A percentile compares a stretch with the other conserved stretches of the same genome.
Conservation (phyloP, 805 yeast genomes). For the Schwanniomyces yamadae region DNA sequence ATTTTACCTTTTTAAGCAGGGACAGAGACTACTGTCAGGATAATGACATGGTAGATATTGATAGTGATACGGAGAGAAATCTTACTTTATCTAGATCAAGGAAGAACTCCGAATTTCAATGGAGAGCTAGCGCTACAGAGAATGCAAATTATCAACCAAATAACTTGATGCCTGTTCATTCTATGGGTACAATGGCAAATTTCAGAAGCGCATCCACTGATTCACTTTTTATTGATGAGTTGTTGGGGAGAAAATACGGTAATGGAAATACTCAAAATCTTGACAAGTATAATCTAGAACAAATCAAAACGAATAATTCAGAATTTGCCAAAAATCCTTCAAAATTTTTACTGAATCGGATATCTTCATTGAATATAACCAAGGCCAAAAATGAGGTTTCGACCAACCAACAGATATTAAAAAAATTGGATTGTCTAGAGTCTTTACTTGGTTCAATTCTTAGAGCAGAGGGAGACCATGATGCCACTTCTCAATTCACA, state of each 20-base stretch:
- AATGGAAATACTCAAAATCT: neutral
- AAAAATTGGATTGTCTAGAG: no score
- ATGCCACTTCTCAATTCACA: no score
- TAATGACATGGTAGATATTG: conserved; percentile 22
- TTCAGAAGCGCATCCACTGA: conserved; percentile 40
- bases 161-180: conserved; percentile 24
- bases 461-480: no score
- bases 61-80: conserved; percentile 27
- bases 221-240: conserved; percentile 35
- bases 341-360: conserved; percentile 1
- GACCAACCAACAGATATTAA: no score
- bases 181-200: conserved; percentile 34
- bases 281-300: conserved; percentile 6
- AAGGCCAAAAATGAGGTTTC: no score
- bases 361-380: conserved; percentile 4
- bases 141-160: conserved; percentile 7
- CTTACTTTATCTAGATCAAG: conserved; percentile 24
- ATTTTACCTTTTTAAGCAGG: conserved; percentile 34
- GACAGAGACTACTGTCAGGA: conserved; percentile 30
- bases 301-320: conserved; percentile 1
- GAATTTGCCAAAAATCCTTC: no score
- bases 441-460: no score
- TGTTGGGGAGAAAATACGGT: conserved; percentile 24
- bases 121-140: conserved; percentile 15
- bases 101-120: conserved; percentile 21